A percentile compares a stretch with the other conserved stretches of the same genome.
phyloP scores from a whole-genome alignment of 768 basidiomycete genomes.

The Candolleomyces aberdarensis region DNA sequence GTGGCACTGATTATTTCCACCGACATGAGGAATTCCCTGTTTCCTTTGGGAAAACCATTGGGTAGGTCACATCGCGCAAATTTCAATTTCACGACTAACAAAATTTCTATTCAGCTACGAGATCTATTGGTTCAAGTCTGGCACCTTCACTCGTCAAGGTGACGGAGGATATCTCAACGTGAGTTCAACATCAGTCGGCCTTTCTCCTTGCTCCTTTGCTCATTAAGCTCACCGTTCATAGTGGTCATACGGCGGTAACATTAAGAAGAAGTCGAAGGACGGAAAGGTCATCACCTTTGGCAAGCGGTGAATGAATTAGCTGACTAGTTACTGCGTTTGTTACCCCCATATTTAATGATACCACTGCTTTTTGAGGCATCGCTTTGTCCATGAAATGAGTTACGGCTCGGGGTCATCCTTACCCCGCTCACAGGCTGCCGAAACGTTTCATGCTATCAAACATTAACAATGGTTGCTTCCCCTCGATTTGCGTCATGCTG shows the following conservation, averaged over 20 bases:
- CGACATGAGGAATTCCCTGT: constrained; percentile 21
- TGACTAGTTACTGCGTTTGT: no score
- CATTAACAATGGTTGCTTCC: no score
- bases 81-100: neutral
- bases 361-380: no score
- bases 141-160: constrained; percentile 17
- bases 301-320: neutral
- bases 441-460: no score
- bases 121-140: constrained; percentile 20
- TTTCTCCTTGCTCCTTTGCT: neutral
- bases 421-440: no score
- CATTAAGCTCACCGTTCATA: neutral
- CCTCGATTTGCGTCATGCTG: no score
- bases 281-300: neutral
- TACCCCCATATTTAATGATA: no score
- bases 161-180: constrained; percentile 24
- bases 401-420: no score
- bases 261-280: neutral
- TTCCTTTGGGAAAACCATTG: constrained; percentile 13
- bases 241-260: constrained; percentile 3
- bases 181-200: neutral
- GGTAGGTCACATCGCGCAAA: constrained; percentile 8
- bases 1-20: constrained; percentile 23
- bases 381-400: no score
- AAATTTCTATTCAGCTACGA: constrained; percentile 21